Evolutionary conservation across 257 asterid species (phyloP), one percentile per base, ranked within the genome.

Genomic region (Marsdenia floribunda): DNA sequence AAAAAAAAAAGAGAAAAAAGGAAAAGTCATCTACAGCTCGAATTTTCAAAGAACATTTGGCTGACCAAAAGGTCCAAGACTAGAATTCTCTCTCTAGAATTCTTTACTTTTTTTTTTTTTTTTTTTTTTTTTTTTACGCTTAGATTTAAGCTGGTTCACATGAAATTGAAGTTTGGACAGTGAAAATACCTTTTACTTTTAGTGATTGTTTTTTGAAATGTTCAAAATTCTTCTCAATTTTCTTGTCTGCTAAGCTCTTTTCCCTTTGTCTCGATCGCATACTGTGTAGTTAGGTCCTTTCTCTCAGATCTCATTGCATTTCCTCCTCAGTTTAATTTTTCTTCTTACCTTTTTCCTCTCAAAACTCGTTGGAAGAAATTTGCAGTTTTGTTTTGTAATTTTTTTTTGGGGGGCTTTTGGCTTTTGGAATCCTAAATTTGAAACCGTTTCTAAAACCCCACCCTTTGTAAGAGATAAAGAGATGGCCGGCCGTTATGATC

Each of bases 401-500:
- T 44, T 11, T 44, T 44, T 44, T 1, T 0, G 1, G n/a, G n/a
- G n/a, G n/a, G 8, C 6, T 44, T 44, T 44, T 44, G 9, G 73
- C 57, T 44, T 22, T 24, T 12, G 12, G 18, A 0, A 42, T 10
- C 54, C 54, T 35, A 75, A n/a, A 1, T 46, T 64, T 13, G 29
- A 46, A 46, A 37, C 54, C 75, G 7, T 12, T 29, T 74, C 35
- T 24, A 49, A 10, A 63, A 49, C 24, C 26, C 33, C 1, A n/a
- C 1, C 42, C 14, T 65, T 49, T 58, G 2, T 49, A 49, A 12
- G 40, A 12, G 40, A 11, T n/a, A 46, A 61, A 52, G 57, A 53
- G 46, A 80, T 80, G 83, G 83, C 83, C 71, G 86, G 92, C 80
- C 75, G 75, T 53, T 71, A 71, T 71, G 75, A 71, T 71, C 75